Conservation (phyloP, 352 stramenopile genomes). For the Hyaloperonospora brassicae region DNA sequence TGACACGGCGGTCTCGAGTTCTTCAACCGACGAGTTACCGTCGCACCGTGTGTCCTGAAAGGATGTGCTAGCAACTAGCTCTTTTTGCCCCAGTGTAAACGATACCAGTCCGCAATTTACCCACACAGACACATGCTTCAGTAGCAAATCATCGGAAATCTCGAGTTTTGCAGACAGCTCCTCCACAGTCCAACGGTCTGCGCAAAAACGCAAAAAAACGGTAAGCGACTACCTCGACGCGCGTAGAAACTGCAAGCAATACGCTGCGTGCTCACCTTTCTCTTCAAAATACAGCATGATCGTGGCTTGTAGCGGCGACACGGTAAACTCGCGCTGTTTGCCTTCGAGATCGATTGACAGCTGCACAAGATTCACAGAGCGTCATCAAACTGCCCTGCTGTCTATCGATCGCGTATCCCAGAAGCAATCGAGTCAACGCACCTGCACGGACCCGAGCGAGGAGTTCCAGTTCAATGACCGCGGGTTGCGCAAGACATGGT, state of each 20-base stretch:
- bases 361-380: constrained; percentile 18
- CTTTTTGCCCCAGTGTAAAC: constrained; percentile 34
- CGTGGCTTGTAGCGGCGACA: constrained; percentile 90
- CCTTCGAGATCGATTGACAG: constrained; percentile 85
- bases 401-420: background rate
- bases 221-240: background rate
- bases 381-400: background rate
- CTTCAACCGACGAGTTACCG: constrained; percentile 35
- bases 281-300: constrained; percentile 95
- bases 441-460: constrained; percentile 88
- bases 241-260: background rate
- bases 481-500: constrained; percentile 91
- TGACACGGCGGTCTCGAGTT: constrained; percentile 81
- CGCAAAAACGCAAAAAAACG: background rate
- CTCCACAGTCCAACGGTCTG: constrained; percentile 51
- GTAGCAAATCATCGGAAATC: constrained; percentile 44
- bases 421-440: constrained; percentile 24
- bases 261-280: constrained; percentile 37
- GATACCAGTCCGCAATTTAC: constrained; percentile 58
- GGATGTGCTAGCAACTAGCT: constrained; percentile 34
- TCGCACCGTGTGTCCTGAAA: constrained; percentile 43
- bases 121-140: constrained; percentile 62
- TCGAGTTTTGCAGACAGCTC: constrained; percentile 55
- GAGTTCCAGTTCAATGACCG: constrained; percentile 90
- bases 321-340: constrained; percentile 76